Evolutionary conservation across 257 asterid genomes (phyloP), one percentile per base, ranked within the genome.

Genomic region (Nicotiana knightiana): DNA sequence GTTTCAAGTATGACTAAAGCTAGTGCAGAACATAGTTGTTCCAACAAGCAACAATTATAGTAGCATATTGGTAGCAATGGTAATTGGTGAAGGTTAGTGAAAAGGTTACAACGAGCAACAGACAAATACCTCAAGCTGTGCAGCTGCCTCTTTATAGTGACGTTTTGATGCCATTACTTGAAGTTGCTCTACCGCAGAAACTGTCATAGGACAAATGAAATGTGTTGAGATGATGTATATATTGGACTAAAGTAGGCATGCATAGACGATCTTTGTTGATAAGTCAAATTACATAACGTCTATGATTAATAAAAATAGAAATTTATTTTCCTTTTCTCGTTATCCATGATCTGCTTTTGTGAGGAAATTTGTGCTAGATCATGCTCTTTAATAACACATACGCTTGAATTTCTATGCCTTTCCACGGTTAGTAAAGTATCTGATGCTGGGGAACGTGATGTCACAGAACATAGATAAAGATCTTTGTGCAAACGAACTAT

Each of bases 111-210:
- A 65, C 39, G 43, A 83, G 18, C 57, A 70, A 81, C 76, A 24
- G 68, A 48, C 30, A 80, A 84, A 83, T 92, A 95, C 99, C 99
- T 96, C 99, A 57, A 96, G 94, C 88, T 96, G 99, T 30, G 99
- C 98, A 84, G 99, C 99, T 81, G 97, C 99, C 89, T 96, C 98
- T 90, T 93, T 96, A 87, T 96, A 96, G 88, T 93, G 99, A 70
- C 97, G 91, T 89, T 93, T 96, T 79, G 98, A 96, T 82, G 97
- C 99, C 99, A 96, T 93, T 84, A 90, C 91, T 90, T 96, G 99
- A 83, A 96, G 98, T 84, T 96, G 99, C 87, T 96, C 99, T 16
- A 96, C 97, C 13, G 99, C 99, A 84, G 99, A 96, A 80, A 93
- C 99, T 96, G 94, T 65, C 86, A 83, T 65, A 79, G 75, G 81